A percentile compares a stretch with the other conserved stretches of the same genome.
These are phyloP conservation scores for Phytophthora megakarya DNA, from an alignment of 352 stramenopile genomes.

Conservation along the genomic window DNA sequence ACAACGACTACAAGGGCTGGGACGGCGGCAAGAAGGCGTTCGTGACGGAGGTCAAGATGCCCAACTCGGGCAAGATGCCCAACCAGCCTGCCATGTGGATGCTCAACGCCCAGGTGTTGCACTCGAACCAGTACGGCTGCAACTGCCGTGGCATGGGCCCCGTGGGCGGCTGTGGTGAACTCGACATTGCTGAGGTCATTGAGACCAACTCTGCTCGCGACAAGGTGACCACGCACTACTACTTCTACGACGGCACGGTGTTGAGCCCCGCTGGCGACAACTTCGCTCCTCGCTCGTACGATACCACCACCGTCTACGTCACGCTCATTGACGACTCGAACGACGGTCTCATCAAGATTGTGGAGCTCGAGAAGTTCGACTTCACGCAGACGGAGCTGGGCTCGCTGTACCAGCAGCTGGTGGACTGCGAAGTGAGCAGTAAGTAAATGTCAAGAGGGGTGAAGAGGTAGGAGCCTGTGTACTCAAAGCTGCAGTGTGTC, in stretches of 20 bases:
- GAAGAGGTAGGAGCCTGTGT: constrained; percentile 10
- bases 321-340: constrained; percentile 63
- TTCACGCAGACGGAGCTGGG: constrained; percentile 43
- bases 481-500: constrained; percentile 32
- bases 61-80: constrained; percentile 23
- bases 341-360: constrained; percentile 60
- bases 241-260: constrained; percentile 60
- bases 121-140: constrained; percentile 64
- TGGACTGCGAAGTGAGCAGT: constrained; percentile 32
- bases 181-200: constrained; percentile 74
- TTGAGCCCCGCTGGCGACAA: constrained; percentile 48
- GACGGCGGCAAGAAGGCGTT: constrained; percentile 70
- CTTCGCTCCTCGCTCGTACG: constrained; percentile 43
- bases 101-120: constrained; percentile 59
- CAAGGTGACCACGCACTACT: constrained; percentile 65
- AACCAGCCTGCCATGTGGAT: constrained; percentile 67
- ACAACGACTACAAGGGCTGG: constrained; percentile 68
- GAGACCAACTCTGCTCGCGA: constrained; percentile 43
- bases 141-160: constrained; percentile 68
- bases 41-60: constrained; percentile 66
- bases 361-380: constrained; percentile 59
- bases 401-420: constrained; percentile 39
- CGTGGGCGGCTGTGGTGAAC: constrained; percentile 61
- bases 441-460: constrained; percentile 10
- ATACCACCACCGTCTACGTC: constrained; percentile 53